Conservation (phyloP, 306 rosid species). For the Malus fusca region DNA sequence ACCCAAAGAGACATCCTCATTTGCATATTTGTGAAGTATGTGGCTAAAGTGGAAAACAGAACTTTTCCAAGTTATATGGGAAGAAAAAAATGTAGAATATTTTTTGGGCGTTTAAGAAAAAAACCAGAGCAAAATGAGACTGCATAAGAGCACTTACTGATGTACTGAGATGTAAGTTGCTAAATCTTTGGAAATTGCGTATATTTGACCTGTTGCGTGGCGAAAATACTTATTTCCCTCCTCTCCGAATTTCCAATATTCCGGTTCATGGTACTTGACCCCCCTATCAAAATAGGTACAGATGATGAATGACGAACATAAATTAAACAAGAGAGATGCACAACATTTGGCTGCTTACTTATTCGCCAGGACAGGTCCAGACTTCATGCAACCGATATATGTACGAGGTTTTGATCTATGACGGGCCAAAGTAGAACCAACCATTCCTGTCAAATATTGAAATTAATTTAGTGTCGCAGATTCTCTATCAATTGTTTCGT, state of each 20-base stretch:
- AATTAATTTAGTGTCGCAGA: background rate
- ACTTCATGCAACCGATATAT: conserved; percentile 60
- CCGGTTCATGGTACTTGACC: conserved; percentile 52
- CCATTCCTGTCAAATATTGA: conserved; percentile 35
- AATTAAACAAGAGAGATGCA: background rate
- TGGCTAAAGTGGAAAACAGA: conserved; percentile 18
- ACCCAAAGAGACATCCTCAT: conserved; percentile 61
- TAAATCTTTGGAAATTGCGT: conserved; percentile 49
- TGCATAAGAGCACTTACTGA: conserved; percentile 14
- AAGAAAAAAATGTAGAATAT: background rate
- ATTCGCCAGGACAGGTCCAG: conserved; percentile 55
- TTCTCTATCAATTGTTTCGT: background rate
- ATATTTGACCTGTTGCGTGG: conserved; percentile 58
- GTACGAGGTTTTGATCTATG: conserved; percentile 54
- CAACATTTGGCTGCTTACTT: conserved; percentile 28
- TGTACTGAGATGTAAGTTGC: conserved; percentile 53
- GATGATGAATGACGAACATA: background rate
- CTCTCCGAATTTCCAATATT: conserved; percentile 62
- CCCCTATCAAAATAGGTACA: conserved; percentile 21
- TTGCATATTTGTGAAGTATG: conserved; percentile 51
- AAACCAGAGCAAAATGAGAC: background rate
- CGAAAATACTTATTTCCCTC: conserved; percentile 57
- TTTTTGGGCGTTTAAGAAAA: background rate
- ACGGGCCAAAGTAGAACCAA: conserved; percentile 51
- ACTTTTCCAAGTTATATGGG: background rate